Evolutionary conservation across 208 protist genomes (phyloP).

Genomic region (Wallacemonas collosoma): DNA sequence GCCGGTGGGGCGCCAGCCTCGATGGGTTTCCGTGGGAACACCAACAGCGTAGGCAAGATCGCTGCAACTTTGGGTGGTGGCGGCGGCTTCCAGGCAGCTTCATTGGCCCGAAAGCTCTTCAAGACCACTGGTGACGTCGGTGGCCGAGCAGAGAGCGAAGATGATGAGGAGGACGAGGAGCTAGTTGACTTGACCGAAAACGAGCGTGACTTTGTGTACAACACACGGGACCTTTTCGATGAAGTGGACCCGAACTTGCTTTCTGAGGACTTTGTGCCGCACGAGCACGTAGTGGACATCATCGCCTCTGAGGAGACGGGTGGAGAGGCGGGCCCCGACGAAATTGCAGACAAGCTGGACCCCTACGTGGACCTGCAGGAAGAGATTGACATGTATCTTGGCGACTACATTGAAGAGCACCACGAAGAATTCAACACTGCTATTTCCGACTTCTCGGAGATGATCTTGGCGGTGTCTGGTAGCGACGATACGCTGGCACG

Average conservation of each 20-base stretch:
- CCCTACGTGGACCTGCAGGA: constrained; percentile 66
- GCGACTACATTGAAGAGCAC: constrained; percentile 77
- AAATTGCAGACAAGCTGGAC: constrained; percentile 69
- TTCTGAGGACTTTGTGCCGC: constrained; percentile 62
- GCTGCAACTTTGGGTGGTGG: background rate
- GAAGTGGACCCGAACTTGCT: constrained; percentile 73
- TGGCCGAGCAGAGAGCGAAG: background rate
- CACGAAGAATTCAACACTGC: constrained; percentile 82
- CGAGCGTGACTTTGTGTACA: constrained; percentile 65
- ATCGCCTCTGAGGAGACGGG: constrained; percentile 58
- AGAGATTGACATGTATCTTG: constrained; percentile 65
- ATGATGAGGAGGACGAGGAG: constrained; percentile 49
- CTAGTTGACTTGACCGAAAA: constrained; percentile 30
- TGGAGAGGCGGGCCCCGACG: constrained; percentile 48
- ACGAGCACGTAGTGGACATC: constrained; percentile 80
- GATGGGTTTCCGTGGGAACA: constrained; percentile 2
- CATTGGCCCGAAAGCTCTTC: constrained; percentile 51
- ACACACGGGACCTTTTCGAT: constrained; percentile 68
- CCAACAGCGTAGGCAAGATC: background rate
- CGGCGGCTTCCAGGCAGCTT: constrained; percentile 15
- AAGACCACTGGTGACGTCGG: constrained; percentile 21
- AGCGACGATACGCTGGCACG: constrained; percentile 77
- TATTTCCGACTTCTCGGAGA: constrained; percentile 79
- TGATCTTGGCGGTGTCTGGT: constrained; percentile 80
- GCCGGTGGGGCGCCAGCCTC: background rate